These are phyloP conservation scores for Aureobasidium melanogenum DNA, from an alignment of 2,329 filamentous ascomycete genomes.

Conservation along the genomic window DNA sequence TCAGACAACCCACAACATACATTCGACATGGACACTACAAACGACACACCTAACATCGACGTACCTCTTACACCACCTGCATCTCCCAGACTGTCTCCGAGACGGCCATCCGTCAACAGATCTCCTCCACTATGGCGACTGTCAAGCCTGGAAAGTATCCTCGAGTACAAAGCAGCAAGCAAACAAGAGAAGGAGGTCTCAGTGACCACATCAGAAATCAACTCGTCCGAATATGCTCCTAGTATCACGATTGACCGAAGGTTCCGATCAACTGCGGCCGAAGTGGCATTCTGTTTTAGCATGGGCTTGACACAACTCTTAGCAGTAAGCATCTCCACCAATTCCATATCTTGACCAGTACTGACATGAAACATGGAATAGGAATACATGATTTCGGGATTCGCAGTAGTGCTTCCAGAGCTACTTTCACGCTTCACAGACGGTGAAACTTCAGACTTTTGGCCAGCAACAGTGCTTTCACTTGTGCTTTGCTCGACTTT, in stretches of 20 bases:
- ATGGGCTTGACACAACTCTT: conserved; percentile 29
- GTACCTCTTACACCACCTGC: not conserved
- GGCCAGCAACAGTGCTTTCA: conserved; percentile 27
- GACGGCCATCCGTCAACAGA: not conserved
- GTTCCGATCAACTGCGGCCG: conserved; percentile 23
- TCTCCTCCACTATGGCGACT: not conserved
- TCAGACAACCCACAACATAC: not conserved
- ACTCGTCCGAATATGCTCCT: not conserved
- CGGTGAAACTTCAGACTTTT: conserved; percentile 18
- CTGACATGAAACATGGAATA: not conserved
- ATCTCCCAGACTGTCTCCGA: not conserved
- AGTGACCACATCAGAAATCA: conserved; percentile 5
- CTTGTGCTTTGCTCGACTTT: conserved; percentile 26
- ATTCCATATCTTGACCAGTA: not conserved
- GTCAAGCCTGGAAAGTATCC: conserved; percentile 24
- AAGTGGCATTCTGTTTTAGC: conserved; percentile 28
- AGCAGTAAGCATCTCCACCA: conserved; percentile 13
- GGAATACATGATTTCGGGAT: conserved; percentile 30
- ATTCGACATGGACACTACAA: not conserved
- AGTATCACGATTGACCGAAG: not conserved
- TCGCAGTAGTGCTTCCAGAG: conserved; percentile 26
- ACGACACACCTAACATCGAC: not conserved
- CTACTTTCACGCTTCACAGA: conserved; percentile 15
- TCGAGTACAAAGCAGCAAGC: conserved; percentile 22
- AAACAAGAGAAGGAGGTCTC: conserved; percentile 20